phyloP scores from a whole-genome alignment of 176 grass and related monocot species.

The Oropetium thomaeum region DNA sequence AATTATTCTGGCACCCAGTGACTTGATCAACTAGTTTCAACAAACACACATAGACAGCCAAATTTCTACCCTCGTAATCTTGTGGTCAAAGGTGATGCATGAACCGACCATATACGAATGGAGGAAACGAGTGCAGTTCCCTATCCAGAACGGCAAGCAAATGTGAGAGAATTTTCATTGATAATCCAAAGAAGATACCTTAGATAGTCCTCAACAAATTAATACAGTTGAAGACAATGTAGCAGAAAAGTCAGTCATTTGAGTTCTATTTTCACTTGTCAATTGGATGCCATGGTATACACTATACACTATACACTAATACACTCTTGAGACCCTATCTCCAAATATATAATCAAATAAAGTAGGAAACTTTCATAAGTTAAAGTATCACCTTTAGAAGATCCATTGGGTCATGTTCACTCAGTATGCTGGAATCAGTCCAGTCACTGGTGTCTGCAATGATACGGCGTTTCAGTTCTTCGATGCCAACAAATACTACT shows the following conservation, averaged over 20 bases:
- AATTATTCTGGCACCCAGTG: neutral
- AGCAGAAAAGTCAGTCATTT: neutral
- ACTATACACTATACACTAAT: no score
- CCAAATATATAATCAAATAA: neutral
- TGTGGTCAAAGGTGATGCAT: neutral
- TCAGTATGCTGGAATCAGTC: neutral
- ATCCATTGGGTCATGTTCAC: slow-evolving; percentile 2
- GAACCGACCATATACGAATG: neutral
- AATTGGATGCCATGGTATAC: neutral
- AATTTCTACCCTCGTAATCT: neutral
- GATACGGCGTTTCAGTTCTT: neutral
- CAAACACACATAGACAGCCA: neutral
- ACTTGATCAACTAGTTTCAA: slow-evolving; percentile 13
- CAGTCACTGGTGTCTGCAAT: neutral
- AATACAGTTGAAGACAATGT: neutral
- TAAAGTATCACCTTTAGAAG: slow-evolving; percentile 1
- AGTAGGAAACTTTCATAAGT: neutral
- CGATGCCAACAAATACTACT: neutral
- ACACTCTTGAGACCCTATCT: neutral
- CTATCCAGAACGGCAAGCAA: neutral
- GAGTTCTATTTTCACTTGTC: slow-evolving; percentile 1
- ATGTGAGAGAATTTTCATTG: neutral
- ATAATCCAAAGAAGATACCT: neutral
- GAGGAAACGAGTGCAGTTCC: neutral
- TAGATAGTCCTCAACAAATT: neutral